These are phyloP conservation scores for Calycina marina DNA, from an alignment of 2,329 filamentous ascomycete species.

Conservation along the genomic window DNA sequence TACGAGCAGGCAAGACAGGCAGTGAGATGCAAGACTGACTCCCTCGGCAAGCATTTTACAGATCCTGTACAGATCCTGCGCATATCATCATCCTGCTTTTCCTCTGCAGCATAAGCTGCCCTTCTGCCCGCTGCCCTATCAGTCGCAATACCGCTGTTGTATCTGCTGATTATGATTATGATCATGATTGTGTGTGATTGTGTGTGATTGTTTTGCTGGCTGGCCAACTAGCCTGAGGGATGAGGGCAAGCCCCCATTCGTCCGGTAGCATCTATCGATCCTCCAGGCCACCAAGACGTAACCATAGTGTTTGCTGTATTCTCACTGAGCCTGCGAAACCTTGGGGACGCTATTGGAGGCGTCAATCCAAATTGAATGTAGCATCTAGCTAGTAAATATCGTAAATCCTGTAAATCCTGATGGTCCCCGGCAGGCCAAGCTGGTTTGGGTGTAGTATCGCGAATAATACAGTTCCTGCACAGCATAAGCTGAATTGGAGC, in stretches of 20 bases:
- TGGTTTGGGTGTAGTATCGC: constrained; percentile 7
- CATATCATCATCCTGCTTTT: neutral
- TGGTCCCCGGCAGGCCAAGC: neutral
- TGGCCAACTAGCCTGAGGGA: neutral
- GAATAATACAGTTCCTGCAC: constrained; percentile 1
- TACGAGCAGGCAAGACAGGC: no score
- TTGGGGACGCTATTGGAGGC: no score
- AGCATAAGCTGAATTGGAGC: neutral
- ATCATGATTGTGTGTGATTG: neutral
- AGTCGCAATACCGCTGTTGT: no score
- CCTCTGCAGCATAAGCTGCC: no score
- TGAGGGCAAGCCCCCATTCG: neutral
- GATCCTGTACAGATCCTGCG: neutral
- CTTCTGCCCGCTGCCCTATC: no score
- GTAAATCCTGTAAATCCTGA: neutral
- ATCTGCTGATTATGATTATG: neutral
- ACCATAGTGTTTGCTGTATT: no score
- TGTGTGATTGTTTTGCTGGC: neutral
- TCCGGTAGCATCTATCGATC: neutral
- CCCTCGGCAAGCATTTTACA: neutral
- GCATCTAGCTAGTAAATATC: neutral
- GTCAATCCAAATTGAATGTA: no score
- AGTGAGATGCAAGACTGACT: neutral
- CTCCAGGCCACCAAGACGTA: neutral
- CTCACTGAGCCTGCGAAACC: no score